Base-by-base conservation (phyloP, 2,329 filamentous ascomycete species). In the Nothophoma quercina region DNA sequence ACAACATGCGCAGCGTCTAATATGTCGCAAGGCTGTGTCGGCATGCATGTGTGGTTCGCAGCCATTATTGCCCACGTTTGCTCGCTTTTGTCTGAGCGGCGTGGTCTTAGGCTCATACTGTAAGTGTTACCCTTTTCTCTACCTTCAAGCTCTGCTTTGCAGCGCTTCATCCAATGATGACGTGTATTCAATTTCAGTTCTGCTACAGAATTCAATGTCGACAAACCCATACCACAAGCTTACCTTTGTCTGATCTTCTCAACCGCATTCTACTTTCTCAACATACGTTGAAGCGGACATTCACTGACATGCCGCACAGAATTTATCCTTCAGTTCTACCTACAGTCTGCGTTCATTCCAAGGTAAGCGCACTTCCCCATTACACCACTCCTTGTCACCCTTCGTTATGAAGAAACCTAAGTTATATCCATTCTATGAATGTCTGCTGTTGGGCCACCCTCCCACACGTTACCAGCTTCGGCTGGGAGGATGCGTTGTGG, bases 401-500 rank as follows among this genome's bases (percentile, higher is more conserved):
- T 75, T 74, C 28, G 50, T 53, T 64, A 82, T 79, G 81, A 84
- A 82, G 82, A 83, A 80, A 82, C 51, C 79, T 73, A 83, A 81
- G 50, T 53, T 83, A 79, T 81, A 84, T 84, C 82, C 82, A 84
- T 84, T 84, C 82, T 81, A 84, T 73, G 81, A 84, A 53, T 82
- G 80, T 82, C 65, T 75, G 77, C 78, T 73, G 79, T 87, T 87
- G 80, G 88, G 86, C 84, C 83, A 85, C 84, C 79, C 88, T 90
- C 82, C 84, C 87, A 75, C 85, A 89, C 87, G 84, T 73, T 79
- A 91, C 85, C 68, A 62, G 73, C 55, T 53, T 74, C 65, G 74
- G 69, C 69, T 76, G 81, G 79, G 76, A 90, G 81, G 88, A 90
- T 76, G 72, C 82, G 88, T 90, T 87, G 88, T 90, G 87, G 85